These are phyloP conservation scores for Mortierella hygrophila DNA, from an alignment of 192 early-diverging fungal species.

Conservation along the genomic window DNA sequence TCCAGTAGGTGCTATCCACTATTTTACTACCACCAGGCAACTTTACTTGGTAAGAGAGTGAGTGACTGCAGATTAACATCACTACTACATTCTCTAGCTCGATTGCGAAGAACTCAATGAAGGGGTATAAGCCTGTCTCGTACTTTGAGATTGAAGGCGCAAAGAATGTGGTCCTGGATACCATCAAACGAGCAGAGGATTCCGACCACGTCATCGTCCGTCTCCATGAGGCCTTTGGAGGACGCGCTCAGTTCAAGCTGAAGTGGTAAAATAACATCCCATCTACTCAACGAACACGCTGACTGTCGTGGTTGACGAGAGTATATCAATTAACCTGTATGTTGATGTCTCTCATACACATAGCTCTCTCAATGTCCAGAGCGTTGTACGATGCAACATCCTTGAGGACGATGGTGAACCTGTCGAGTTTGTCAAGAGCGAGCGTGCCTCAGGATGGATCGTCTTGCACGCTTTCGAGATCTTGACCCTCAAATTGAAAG, in stretches of 20 bases:
- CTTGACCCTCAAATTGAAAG: slow-evolving; percentile 44
- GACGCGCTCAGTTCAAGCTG: slow-evolving; percentile 73
- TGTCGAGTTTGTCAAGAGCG: slow-evolving; percentile 42
- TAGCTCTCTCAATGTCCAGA: slow-evolving; percentile 66
- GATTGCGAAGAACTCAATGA: slow-evolving; percentile 17
- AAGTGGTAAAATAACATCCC: slow-evolving; percentile 54
- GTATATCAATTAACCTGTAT: slow-evolving; percentile 3
- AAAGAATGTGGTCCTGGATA: slow-evolving; percentile 90
- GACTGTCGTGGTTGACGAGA: not conserved
- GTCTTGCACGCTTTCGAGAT: slow-evolving; percentile 43
- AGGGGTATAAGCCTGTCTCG: slow-evolving; percentile 9
- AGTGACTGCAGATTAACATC: not conserved
- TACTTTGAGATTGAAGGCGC: slow-evolving; percentile 62
- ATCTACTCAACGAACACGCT: not conserved
- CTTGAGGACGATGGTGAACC: slow-evolving; percentile 76
- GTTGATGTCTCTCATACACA: not conserved
- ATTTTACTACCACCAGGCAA: not conserved
- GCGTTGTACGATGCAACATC: slow-evolving; percentile 77
- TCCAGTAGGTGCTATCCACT: slow-evolving; percentile 43
- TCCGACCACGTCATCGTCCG: slow-evolving; percentile 80
- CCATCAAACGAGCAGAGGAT: slow-evolving; percentile 91
- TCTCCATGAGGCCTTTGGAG: slow-evolving; percentile 94
- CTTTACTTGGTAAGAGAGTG: not conserved
- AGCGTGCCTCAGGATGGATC: slow-evolving; percentile 47
- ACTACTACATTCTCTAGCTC: slow-evolving; percentile 13